Percentiles rank a stretch among this genome's conserved stretches.
Conservation (phyloP, 1,284 basidiomycete species). For the Apiotrichum sp. region DNA sequence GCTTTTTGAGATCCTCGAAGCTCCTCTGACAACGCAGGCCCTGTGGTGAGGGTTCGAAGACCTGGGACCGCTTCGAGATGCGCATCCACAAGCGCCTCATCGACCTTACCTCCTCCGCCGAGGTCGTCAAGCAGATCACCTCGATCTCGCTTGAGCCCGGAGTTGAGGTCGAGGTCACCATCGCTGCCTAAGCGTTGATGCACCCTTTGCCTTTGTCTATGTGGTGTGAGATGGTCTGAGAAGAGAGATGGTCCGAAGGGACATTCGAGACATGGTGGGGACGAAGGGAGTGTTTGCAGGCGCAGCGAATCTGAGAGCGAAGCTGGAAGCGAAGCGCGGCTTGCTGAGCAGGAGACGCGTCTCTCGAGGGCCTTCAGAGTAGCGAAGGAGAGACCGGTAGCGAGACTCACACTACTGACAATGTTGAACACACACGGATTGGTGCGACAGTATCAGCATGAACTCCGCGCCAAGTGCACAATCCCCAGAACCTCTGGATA, state of each 20-base stretch:
- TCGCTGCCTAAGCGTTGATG: constrained; percentile 54
- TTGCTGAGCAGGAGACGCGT: no score
- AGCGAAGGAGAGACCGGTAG: no score
- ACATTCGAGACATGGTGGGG: no score
- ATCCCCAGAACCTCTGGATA: not conserved
- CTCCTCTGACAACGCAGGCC: constrained; percentile 54
- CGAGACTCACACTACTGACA: no score
- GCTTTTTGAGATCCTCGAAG: not conserved
- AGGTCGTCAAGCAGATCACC: constrained; percentile 99
- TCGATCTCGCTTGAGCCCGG: constrained; percentile 98
- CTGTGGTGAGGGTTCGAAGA: constrained; percentile 99
- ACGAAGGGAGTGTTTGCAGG: no score
- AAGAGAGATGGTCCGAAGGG: no score
- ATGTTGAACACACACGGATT: no score
- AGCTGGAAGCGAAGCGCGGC: no score
- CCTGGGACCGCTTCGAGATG: constrained; percentile 99
- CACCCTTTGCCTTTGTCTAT: not conserved
- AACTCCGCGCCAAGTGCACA: no score
- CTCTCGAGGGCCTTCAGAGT: no score
- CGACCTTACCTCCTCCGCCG: constrained; percentile 96
- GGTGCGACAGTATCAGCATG: no score
- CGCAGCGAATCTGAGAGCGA: no score
- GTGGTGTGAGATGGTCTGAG: not conserved
- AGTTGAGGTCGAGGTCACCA: constrained; percentile 99
- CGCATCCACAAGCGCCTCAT: constrained; percentile 99